phyloP scores from a whole-genome alignment of 305 asterid species.

The Fraxinus sp. region DNA sequence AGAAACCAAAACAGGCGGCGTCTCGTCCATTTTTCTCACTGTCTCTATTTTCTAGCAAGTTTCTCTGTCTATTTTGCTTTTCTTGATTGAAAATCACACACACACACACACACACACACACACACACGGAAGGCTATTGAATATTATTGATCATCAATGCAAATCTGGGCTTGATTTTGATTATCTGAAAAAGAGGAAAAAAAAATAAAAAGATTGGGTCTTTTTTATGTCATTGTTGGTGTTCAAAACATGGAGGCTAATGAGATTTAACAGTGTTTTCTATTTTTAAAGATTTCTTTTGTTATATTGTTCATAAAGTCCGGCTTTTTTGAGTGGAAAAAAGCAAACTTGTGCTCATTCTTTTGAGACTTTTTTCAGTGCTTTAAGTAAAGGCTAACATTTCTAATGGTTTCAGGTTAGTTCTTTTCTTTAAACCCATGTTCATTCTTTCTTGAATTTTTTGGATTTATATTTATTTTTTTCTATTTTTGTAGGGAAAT shows the following conservation, averaged over 20 bases:
- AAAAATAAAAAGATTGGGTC: conserved; percentile 22
- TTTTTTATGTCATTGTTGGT: conserved; percentile 24
- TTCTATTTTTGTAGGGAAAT: conserved; percentile 30
- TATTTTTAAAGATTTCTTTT: conserved; percentile 7
- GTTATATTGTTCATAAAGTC: conserved; percentile 15
- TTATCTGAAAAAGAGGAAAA: not conserved
- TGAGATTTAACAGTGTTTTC: conserved; percentile 49
- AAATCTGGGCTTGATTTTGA: conserved; percentile 25
- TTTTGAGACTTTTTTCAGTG: conserved; percentile 32
- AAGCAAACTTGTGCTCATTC: conserved; percentile 28
- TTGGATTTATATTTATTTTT: not conserved
- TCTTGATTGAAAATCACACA: not conserved
- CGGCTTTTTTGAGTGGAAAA: conserved; percentile 24
- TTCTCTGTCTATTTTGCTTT: conserved; percentile 1
- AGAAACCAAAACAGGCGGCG: conserved; percentile 15
- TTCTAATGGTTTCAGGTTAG: conserved; percentile 34
- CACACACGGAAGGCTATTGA: not conserved
- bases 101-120: not conserved
- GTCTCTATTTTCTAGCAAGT: not conserved
- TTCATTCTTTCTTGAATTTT: not conserved
- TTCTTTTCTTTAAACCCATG: conserved; percentile 14
- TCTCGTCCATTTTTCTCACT: not conserved
- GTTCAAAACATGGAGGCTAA: conserved; percentile 59
- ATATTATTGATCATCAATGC: conserved; percentile 24
- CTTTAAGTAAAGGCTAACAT: conserved; percentile 28